Evolutionary conservation across 2,329 filamentous ascomycete genomes (phyloP), one percentile per base, ranked within the genome.

Genomic region (Paramyrothecium sp.): DNA sequence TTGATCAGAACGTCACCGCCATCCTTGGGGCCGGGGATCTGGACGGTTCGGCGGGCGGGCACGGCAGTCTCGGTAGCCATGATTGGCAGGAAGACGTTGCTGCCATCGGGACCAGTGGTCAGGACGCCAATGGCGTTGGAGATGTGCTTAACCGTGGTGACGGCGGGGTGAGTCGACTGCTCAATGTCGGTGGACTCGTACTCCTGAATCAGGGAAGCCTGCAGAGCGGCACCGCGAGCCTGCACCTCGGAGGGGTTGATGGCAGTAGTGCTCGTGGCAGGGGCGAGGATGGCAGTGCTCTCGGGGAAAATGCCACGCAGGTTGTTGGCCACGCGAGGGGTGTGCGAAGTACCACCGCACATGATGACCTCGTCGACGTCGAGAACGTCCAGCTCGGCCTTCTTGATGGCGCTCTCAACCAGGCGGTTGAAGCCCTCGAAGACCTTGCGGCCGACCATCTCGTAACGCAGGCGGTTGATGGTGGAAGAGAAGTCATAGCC

Each of bases 341-440:
- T 97, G 81, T 99, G 93, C 4, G 93, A 90, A 62, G 91, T 91
- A 68, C 95, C 95, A 65, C 95, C 95, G 51, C 91, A 90, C 66
- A 98, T 87, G 73, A 99, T 92, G 65, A 98, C 90, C 81, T 97
- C 92, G 71, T 97, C 90, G 58, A 99, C 86, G 72, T 99, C 94
- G 61, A 98, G 86, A 56, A 96, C 85, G 72, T 98, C 94, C 51
- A 99, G 84, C 41, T 88, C 89, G 51, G 95, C 95, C 84, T 98
- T 98, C 81, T 93, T 89, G 63, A 99, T 84, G 55, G 87, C 92
- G 64, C 89, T 84, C 75, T 93, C 87, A 57, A 97, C 89, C 57
- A 98, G 81, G 63, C 90, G 86, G 73, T 89, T 92, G 80, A 99
- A 93, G 63, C 92, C 90, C 63, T 89, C 87, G 67, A 98, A 94